Percentiles rank a stretch among this genome's conserved stretches.
Evolutionary conservation across 331 rosid species (phyloP).

Genomic region (Telfairia occidentalis): DNA sequence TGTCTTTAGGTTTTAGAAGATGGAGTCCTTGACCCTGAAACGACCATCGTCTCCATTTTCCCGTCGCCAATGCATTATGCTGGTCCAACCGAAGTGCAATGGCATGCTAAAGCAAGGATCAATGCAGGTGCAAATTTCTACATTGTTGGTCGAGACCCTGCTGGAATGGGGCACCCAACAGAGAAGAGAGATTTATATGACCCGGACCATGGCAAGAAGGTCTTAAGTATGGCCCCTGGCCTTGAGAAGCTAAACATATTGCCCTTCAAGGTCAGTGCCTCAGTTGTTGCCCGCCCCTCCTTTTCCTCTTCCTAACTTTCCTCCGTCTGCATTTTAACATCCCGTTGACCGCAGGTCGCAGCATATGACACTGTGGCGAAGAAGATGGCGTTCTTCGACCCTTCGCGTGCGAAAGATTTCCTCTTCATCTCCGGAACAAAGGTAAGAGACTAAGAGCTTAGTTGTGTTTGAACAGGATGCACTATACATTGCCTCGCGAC

Average conservation of each 20-base stretch:
- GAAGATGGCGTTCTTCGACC: conserved; percentile 95
- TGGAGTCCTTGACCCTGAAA: conserved; percentile 86
- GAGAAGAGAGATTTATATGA: conserved; percentile 86
- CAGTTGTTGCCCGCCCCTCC: background rate
- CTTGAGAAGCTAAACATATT: conserved; percentile 86
- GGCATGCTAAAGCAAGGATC: conserved; percentile 97
- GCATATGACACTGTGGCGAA: conserved; percentile 66
- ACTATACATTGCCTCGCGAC: background rate
- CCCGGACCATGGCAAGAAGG: conserved; percentile 96
- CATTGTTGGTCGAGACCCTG: conserved; percentile 96
- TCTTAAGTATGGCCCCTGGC: conserved; percentile 94
- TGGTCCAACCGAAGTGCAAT: conserved; percentile 97
- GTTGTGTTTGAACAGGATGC: conserved; percentile 4
- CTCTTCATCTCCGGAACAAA: conserved; percentile 96
- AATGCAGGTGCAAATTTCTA: conserved; percentile 97
- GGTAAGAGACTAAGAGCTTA: conserved; percentile 50
- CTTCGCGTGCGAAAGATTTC: conserved; percentile 70
- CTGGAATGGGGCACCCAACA: conserved; percentile 96
- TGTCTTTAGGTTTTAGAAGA: conserved; percentile 79
- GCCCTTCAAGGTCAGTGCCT: conserved; percentile 67
- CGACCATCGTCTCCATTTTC: conserved; percentile 80
- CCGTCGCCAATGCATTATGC: conserved; percentile 99
- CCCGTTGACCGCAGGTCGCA: conserved; percentile 55
- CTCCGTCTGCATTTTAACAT: background rate
- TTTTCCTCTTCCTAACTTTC: background rate